Base-by-base conservation (phyloP, 2,329 filamentous ascomycete species). In the Mollisiaceae sp. region DNA sequence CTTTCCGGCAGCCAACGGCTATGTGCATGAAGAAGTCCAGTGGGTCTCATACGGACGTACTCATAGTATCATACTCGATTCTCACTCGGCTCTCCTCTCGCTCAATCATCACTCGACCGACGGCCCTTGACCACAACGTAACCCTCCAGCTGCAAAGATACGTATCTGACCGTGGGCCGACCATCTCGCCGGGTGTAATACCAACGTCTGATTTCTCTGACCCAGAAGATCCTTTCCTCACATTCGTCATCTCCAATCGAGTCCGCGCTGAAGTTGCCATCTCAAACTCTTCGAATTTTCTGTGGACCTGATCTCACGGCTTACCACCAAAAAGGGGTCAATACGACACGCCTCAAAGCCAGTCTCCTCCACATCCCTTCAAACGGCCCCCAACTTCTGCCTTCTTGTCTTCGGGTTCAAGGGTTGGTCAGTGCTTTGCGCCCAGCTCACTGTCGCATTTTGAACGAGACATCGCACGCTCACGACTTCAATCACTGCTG, bases 221-320 rank as follows among this genome's bases (percentile, higher is more conserved):
- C 8, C 50, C 22, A 4, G 24, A 24, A 54, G 24, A 54, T 54
- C 50, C 24, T 54, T 35, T 54, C 50, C 50, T 54, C 50, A 35
- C 11, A 54, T 35, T 54, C 27, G 50, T 54, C 45, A 54, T 54
- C 50, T 27, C 50, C 50, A 54, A 54, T 54, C 50, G 50, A 54
- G 15, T 18, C 15, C 5, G 50, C 50, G 50, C 50, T 54, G 50
- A 54, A 32, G 24, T 54, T 35, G 50, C 50, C 27, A 35, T 35
- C 24, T 11, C 27, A 54, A 50, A 54, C 50, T 35, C 24, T 24
- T 18, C 50, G 50, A 54, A 6, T 27, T 22, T 24, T 50, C 45
- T 22, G 45, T 50, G 45, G 45, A 50, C 45, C 45, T 22, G 45
- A 22, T 50, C n/a, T 9, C 14, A 11, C n/a, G 45, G 20, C 45